A percentile compares a stretch with the other conserved stretches of the same genome.
phyloP scores from a whole-genome alignment of 805 yeast species.

The Lipomyces chichibuensis region DNA sequence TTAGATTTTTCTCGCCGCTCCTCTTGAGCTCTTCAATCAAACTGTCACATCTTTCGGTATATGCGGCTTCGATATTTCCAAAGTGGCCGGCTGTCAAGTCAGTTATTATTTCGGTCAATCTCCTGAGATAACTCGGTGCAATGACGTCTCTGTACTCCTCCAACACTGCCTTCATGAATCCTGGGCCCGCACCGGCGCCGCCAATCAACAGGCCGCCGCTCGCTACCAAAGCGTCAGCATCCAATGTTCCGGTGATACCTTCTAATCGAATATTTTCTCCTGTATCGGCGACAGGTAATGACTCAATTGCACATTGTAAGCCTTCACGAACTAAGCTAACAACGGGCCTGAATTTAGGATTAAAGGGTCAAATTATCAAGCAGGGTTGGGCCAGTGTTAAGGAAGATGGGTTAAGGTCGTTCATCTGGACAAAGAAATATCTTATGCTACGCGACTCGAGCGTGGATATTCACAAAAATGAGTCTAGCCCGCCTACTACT shows the following conservation, averaged over 20 bases:
- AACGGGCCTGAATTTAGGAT: slow-evolving; percentile 2
- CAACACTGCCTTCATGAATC: slow-evolving; percentile 53
- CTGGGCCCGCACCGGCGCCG: slow-evolving; percentile 62
- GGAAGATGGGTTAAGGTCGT: slow-evolving; percentile 87
- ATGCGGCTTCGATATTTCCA: not conserved
- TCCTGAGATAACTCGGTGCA: not conserved
- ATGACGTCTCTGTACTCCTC: slow-evolving; percentile 27
- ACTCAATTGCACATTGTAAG: not conserved
- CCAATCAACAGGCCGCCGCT: slow-evolving; percentile 25
- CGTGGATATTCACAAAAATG: slow-evolving; percentile 66
- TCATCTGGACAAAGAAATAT: slow-evolving; percentile 90
- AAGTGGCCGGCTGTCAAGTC: not conserved
- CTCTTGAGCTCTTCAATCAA: not conserved
- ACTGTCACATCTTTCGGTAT: not conserved
- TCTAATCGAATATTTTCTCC: slow-evolving; percentile 16
- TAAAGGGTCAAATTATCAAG: slow-evolving; percentile 23
- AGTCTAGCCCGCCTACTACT: slow-evolving; percentile 20
- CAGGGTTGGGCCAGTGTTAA: slow-evolving; percentile 89
- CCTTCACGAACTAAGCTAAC: not conserved
- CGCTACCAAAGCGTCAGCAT: slow-evolving; percentile 18
- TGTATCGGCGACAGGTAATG: slow-evolving; percentile 3
- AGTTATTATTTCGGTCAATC: not conserved
- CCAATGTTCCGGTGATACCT: slow-evolving; percentile 16
- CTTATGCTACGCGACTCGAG: slow-evolving; percentile 76
- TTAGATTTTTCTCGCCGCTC: not conserved